Evolutionary conservation across 1,284 basidiomycete species (phyloP).

Genomic region (Lentinus polychrous): DNA sequence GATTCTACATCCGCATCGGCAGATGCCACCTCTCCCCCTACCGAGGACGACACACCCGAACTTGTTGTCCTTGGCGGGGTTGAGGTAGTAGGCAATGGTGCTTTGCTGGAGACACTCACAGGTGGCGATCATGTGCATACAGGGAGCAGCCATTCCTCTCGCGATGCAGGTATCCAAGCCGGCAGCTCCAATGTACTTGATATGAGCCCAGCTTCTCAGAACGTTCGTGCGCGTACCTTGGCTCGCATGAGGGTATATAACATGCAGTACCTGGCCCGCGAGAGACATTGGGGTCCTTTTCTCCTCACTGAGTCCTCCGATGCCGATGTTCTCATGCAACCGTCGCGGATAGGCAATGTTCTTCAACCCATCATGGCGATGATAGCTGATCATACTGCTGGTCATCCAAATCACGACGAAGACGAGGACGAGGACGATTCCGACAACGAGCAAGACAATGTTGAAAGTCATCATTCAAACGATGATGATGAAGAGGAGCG

Average conservation of each 20-base stretch:
- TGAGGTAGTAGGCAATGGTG: not conserved
- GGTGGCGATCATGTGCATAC: not conserved
- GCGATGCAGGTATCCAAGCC: not conserved
- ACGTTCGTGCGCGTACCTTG: conserved; percentile 11
- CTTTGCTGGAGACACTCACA: too few relatives aligned
- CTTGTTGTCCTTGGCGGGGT: not conserved
- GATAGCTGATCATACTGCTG: conserved; percentile 5
- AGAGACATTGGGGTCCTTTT: conserved; percentile 43
- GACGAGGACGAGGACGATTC: conserved; percentile 13
- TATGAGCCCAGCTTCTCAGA: conserved; percentile 19
- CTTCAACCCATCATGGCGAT: conserved; percentile 1
- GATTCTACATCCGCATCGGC: not conserved
- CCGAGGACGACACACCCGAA: not conserved
- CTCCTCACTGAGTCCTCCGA: conserved; percentile 20
- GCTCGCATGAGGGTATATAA: conserved; percentile 39
- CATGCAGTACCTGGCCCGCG: conserved; percentile 35
- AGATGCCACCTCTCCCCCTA: conserved; percentile 6
- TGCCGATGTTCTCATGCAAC: not conserved
- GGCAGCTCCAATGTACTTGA: not conserved
- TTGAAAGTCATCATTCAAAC: conserved; percentile 15
- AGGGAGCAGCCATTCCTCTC: not conserved
- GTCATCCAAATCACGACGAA: conserved; percentile 11
- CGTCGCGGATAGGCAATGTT: not conserved
- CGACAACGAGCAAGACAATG: conserved; percentile 15
- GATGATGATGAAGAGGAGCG: conserved; percentile 5